Evolutionary conservation across 805 yeast genomes (phyloP).

Genomic region (Huiozyma naganishii): DNA sequence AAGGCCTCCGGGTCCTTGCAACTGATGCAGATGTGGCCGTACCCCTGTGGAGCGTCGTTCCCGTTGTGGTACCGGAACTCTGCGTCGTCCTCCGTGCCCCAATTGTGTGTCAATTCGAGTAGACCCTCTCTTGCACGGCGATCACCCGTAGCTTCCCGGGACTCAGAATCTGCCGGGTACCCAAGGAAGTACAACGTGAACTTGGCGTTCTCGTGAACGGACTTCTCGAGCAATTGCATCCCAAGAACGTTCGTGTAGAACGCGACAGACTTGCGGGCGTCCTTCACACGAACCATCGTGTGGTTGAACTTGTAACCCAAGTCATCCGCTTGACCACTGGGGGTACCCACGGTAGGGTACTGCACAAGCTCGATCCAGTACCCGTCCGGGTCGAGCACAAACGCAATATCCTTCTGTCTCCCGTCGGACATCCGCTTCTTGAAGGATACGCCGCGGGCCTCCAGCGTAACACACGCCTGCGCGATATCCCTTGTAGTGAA

Average conservation of each 20-base stretch:
- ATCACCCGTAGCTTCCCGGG: slow-evolving; percentile 28
- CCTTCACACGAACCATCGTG: slow-evolving; percentile 87
- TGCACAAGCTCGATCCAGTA: slow-evolving; percentile 91
- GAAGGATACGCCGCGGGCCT: slow-evolving; percentile 56
- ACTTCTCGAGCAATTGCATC: slow-evolving; percentile 53
- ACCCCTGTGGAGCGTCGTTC: slow-evolving; percentile 70
- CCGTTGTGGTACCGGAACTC: slow-evolving; percentile 75
- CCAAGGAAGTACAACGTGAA: slow-evolving; percentile 84
- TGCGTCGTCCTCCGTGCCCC: slow-evolving; percentile 82
- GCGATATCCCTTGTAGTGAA: slow-evolving; percentile 73
- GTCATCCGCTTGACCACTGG: neutral
- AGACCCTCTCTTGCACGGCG: slow-evolving; percentile 49
- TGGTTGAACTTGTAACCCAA: slow-evolving; percentile 52
- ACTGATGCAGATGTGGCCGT: slow-evolving; percentile 74
- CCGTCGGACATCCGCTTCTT: slow-evolving; percentile 83
- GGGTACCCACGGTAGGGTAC: slow-evolving; percentile 26
- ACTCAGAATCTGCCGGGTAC: slow-evolving; percentile 30
- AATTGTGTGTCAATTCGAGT: slow-evolving; percentile 86
- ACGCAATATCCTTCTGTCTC: slow-evolving; percentile 86
- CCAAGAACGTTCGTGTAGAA: slow-evolving; percentile 79
- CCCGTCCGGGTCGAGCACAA: slow-evolving; percentile 90
- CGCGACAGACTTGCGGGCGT: slow-evolving; percentile 60
- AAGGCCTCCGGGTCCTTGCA: slow-evolving; percentile 42
- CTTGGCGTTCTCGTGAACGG: slow-evolving; percentile 54
- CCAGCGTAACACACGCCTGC: slow-evolving; percentile 46